Evolutionary conservation across 1,284 basidiomycete genomes (phyloP), one percentile per base, ranked within the genome.

Genomic region (Neolentinus lepideus): DNA sequence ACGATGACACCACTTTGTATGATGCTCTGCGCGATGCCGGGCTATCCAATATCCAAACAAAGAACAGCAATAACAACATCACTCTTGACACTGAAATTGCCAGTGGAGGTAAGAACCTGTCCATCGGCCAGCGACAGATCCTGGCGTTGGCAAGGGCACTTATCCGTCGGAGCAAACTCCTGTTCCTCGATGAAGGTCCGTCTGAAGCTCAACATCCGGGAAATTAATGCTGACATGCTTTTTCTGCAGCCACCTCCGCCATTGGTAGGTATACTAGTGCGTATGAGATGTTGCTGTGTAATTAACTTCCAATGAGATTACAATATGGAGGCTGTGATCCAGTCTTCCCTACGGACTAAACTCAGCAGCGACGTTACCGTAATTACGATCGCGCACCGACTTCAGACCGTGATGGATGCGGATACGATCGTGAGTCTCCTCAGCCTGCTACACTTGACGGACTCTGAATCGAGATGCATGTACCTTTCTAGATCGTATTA

Each of bases 171-270:
- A 69, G 67, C 60, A 71, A 71, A 57, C 59, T 71, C n/a, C 58
- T 71, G 12, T 69, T 71, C 26, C 61, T 71, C 1, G 70, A 71
- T 52, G 70, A 71, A 31, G 29, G 64, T 43, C 8, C 8, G 19
- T 43, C 16, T 4, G 19, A 16, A 62, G 52, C 26, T 50, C 60
- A 25, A 38, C 35, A 47, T 52, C 8, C 45, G 12, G 55, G 46
- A 9, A 43, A n/a, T n/a, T n/a, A 16, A 31, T 21, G 16, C 31
- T 54, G 52, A 36, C 52, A 31, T 16, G 76, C 12, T 6, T 16
- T 43, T 6, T 21, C n/a, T 16, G 8, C 16, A 43, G 79, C 79
- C 12, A 81, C 79, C 1, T 81, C 78, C 31, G 78, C 78, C 0
- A 80, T 80, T 55, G 78, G 77, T 78, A 56, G 47, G 66, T 58